Evolutionary conservation across 805 yeast genomes (phyloP), one percentile per base, ranked within the genome.

Genomic region (Saccharomycopsis malanga): DNA sequence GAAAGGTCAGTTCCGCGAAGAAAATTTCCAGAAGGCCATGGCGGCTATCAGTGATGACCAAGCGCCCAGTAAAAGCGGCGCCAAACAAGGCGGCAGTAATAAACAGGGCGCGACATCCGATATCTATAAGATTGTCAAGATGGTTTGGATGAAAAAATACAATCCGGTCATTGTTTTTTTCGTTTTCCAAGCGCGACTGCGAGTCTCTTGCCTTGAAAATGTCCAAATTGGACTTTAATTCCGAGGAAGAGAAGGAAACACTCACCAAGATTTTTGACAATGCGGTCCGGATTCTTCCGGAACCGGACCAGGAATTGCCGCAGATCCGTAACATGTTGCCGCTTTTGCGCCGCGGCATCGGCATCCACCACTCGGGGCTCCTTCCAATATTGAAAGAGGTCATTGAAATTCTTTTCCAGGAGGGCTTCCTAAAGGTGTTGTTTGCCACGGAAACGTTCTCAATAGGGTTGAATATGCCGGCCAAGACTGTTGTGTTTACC

Each of bases 381-480:
- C 71, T 93, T 54, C 98, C 98, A 5, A 91, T 89, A 53, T 71
- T 89, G 53, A 89, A 91, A 59, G 98, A 89, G 65, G 93, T 91
- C 51, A 89, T 89, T 59, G 99, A 93, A 70, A 86, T 93, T 67
- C 68, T 93, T 50, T 93, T 93, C 71, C 98, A 93, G 66, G 98
- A 93, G 69, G 98, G 98, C 10, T 77, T 91, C 44, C 70, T 93
- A 49, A 93, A 93, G 63, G 98, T 91, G 1, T 69, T 93, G 48
- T 93, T 93, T 68, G 98, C 98, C 3, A 93, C 99, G 0, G 99
- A 93, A 65, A 93, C 99, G 2, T 93, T 93, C 62, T 89, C 98
- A 10, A 93, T 93, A 68, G 99, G 99, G 44, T 77, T 93, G 45
- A 93, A 93, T 68, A 93, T 93, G 98, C 99, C 99, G 58, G 98